Base-by-base conservation (phyloP, 1,284 basidiomycete genomes). In the Trametes sp. region DNA sequence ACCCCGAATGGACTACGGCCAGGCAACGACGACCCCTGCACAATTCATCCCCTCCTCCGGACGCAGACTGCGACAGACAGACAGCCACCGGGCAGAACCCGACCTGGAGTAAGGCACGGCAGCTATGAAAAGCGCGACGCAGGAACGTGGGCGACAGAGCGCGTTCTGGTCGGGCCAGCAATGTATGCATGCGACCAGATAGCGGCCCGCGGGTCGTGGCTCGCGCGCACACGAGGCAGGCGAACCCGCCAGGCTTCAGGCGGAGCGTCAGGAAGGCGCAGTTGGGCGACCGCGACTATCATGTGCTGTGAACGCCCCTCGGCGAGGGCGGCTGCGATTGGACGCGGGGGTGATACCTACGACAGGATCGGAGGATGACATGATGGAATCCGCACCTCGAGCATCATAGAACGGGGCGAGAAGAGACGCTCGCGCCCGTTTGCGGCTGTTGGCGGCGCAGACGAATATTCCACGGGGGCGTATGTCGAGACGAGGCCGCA, bases 281-380 rank as follows among this genome's bases (percentile, higher is more conserved):
- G n/a, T 57, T 57, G 57, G 36, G 48, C 61, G 63, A 57, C 52
- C 61, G 57, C 61, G 61, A 59, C 36, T 45, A 62, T 63, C 66
- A 66, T 66, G 67, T 62, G 67, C 64, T 66, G 67, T 54, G 66
- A 68, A 65, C 35, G 35, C 28, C 11, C 28, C 42, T 31, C 28
- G 64, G 59, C 31, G 54, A 59, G 38, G 45, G 19, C 10, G 63
- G 41, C 53, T 61, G 54, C 42, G 24, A 69, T 69, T 69, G 67
- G 67, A 63, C 58, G 54, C 23, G 38, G 29, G 48, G 49, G 35
- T 45, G 29, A 56, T 62, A 60, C 61, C 63, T 64, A 65, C 68
- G 68, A 65, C 51, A 64, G 31, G 53, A 63, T 69, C 68, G 68
- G 68, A 69, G 68, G 68, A 69, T 69, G 65, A 69, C 68, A 69